A percentile compares a stretch with the other conserved stretches of the same genome.
phyloP scores from a whole-genome alignment of 768 basidiomycete genomes.

The Hirschioporus abietinus region DNA sequence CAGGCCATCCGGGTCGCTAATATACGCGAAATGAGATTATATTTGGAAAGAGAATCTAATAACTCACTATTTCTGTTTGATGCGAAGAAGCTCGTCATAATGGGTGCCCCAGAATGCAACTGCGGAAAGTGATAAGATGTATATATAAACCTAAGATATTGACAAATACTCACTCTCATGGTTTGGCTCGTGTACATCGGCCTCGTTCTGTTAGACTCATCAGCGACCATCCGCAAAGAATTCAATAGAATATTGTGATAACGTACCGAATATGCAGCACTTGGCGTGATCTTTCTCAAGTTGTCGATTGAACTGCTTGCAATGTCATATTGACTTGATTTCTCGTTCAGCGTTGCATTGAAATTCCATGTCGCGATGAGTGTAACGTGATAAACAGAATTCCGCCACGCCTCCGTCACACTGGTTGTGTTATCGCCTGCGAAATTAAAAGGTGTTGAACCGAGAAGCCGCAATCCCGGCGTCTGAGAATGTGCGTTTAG shows the following conservation, averaged over 20 bases:
- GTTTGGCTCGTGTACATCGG: slow-evolving; percentile 44
- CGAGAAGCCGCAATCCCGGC: slow-evolving; percentile 37
- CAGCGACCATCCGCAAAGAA: slow-evolving; percentile 14
- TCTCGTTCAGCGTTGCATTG: slow-evolving; percentile 36
- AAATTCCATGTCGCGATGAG: slow-evolving; percentile 39
- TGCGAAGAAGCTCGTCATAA: slow-evolving; percentile 32
- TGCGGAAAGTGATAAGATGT: slow-evolving; percentile 10
- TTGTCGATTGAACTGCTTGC: slow-evolving; percentile 35
- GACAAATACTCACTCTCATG: slow-evolving; percentile 27
- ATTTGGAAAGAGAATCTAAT: neutral
- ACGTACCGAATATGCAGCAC: slow-evolving; percentile 40
- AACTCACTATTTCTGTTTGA: slow-evolving; percentile 45
- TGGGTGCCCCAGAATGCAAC: slow-evolving; percentile 41
- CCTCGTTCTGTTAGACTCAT: slow-evolving; percentile 33
- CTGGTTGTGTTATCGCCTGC: slow-evolving; percentile 32
- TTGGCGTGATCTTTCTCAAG: slow-evolving; percentile 37
- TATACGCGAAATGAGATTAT: slow-evolving; percentile 6
- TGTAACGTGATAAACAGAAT: slow-evolving; percentile 42
- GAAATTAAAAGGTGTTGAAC: slow-evolving; percentile 30
- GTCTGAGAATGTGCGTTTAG: slow-evolving; percentile 30
- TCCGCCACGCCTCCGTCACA: slow-evolving; percentile 40
- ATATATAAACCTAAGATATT: too few species aligned
- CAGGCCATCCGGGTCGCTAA: slow-evolving; percentile 41
- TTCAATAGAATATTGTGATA: slow-evolving; percentile 7
- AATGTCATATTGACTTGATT: slow-evolving; percentile 26